Evolutionary conservation across 2,329 filamentous ascomycete genomes (phyloP).

Genomic region (Aureobasidium uvarum): DNA sequence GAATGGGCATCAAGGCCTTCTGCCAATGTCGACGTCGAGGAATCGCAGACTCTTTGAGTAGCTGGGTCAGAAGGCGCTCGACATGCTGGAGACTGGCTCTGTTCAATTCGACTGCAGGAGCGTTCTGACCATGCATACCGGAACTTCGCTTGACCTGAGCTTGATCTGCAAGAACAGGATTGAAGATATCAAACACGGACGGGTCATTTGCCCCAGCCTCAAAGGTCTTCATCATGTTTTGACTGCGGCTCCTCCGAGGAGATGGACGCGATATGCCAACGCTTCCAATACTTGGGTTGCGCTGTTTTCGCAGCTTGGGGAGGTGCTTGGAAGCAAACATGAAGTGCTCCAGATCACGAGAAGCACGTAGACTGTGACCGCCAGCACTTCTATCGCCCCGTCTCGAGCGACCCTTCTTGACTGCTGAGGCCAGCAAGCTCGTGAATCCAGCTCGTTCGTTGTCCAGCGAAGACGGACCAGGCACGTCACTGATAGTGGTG

Average conservation of each 20-base stretch:
- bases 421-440: conserved; percentile 64
- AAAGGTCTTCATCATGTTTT: conserved; percentile 51
- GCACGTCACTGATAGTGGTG: conserved; percentile 54
- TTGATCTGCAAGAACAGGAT: background rate
- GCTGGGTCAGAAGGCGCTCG: conserved; percentile 75
- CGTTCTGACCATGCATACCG: conserved; percentile 72
- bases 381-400: conserved; percentile 70
- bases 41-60: conserved; percentile 73
- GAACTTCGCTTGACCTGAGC: conserved; percentile 65
- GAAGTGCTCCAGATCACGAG: conserved; percentile 61
- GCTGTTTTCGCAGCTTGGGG: conserved; percentile 64
- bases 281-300: conserved; percentile 83
- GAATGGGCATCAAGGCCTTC: conserved; percentile 82
- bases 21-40: conserved; percentile 78
- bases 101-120: conserved; percentile 80
- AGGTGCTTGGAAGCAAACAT: conserved; percentile 65
- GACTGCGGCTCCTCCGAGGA: conserved; percentile 61
- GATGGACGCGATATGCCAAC: conserved; percentile 68
- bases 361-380: conserved; percentile 60
- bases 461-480: conserved; percentile 56
- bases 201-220: conserved; percentile 31
- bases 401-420: conserved; percentile 72
- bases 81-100: conserved; percentile 86
- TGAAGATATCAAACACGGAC: conserved; percentile 5
- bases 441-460: conserved; percentile 72